Percentiles rank a stretch among this genome's conserved stretches.
Evolutionary conservation across 495 filamentous ascomycete genomes (phyloP).

Genomic region (Sordaria brevicollis): DNA sequence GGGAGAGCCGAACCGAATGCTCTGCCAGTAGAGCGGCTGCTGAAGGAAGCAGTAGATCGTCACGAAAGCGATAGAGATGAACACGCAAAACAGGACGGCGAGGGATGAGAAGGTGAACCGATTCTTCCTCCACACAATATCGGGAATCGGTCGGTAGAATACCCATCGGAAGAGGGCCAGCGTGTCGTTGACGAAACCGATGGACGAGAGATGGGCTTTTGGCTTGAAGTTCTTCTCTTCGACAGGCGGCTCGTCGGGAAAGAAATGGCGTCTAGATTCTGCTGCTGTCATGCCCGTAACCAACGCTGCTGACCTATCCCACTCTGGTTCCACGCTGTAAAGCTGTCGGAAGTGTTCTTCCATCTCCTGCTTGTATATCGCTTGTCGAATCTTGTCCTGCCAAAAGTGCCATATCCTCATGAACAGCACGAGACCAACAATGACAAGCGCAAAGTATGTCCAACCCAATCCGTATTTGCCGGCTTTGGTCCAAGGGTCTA

Average conservation of each 20-base stretch:
- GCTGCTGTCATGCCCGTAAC: conserved; percentile 49
- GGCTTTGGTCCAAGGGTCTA: conserved; percentile 71
- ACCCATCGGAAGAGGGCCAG: conserved; percentile 72
- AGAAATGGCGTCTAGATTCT: conserved; percentile 52
- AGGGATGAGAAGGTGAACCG: conserved; percentile 68
- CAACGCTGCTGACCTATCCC: conserved; percentile 57
- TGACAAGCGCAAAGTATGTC: conserved; percentile 71
- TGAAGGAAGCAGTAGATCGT: conserved; percentile 75
- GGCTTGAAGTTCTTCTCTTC: conserved; percentile 44
- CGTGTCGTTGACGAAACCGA: conserved; percentile 60
- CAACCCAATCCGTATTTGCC: conserved; percentile 82
- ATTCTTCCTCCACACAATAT: conserved; percentile 48
- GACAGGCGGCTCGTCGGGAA: conserved; percentile 42
- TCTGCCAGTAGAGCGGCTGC: conserved; percentile 75
- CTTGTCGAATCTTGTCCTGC: conserved; percentile 80
- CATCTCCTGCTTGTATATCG: conserved; percentile 67
- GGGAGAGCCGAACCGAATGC: conserved; percentile 75
- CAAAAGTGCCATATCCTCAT: conserved; percentile 73
- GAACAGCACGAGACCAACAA: conserved; percentile 51
- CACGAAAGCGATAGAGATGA: conserved; percentile 57
- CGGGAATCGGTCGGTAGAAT: conserved; percentile 75
- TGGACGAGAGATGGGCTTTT: conserved; percentile 58
- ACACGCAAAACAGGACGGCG: conserved; percentile 53
- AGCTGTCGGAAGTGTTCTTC: conserved; percentile 44
- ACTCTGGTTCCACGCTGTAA: conserved; percentile 44